Base-by-base conservation (phyloP, 1,139 yeast genomes). In the Diutina sp. region DNA sequence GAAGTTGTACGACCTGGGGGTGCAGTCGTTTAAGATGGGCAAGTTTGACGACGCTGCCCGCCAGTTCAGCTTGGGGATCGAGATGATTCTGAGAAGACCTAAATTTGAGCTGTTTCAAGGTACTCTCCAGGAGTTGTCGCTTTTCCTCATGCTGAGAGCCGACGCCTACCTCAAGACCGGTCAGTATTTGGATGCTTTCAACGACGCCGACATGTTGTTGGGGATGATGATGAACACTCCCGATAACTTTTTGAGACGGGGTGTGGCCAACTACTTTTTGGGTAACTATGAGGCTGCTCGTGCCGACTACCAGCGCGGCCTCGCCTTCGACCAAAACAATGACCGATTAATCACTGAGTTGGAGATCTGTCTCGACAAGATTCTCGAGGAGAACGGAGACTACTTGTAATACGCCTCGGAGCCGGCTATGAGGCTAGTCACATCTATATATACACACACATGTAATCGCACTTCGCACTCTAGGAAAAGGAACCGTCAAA, bases 41-140 rank as follows among this genome's bases (percentile, higher is more conserved):
- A 85, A 86, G 64, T 78, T 77, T 61, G 74, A 73, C 4, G 97
- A 90, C 18, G 90, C 97, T 1, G 80, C 82, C 55, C 85, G 85
- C 66, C 84, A 84, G 64, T 82, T 88, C 64, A 69, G 84, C 9
- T 74, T 90, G 59, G 97, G 96, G 1, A 75, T 93, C 52, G 95
- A 89, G 58, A 82, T 90, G 83, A 87, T 91, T 21, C 72, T 80
- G 60, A 83, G 88, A 62, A 81, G 98, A 68, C 84, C 90, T 44
- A 85, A 88, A 64, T 90, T 91, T 79, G 99, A 93, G 68, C 77
- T 91, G 11, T 87, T 90, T 64, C 90, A 83, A 61, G 79, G 85
- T 51, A 86, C 91, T 46, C 71, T 90, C 57, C 91, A 87, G 64
- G 98, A 93, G 67, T 72, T 88, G 57, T 78, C 85, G 55, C 76